Conservation (phyloP, 169 alveolate genomes). For the Miamiensis avidus region DNA sequence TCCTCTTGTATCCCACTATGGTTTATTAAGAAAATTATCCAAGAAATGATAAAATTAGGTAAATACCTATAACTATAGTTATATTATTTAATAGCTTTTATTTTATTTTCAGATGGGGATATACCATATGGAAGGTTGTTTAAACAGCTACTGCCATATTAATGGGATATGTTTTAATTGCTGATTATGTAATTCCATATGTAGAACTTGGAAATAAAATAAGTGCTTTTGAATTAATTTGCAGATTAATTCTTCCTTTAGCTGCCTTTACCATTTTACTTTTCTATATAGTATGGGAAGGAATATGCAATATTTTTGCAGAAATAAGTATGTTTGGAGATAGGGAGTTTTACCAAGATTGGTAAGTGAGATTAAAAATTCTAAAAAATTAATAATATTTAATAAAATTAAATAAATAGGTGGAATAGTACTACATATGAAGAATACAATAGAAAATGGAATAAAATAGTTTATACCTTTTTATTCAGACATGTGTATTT, state of each 20-base stretch:
- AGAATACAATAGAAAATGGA: conserved; percentile 61
- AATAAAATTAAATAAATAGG: neutral
- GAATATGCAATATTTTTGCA: conserved; percentile 45
- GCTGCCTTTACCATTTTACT: conserved; percentile 16
- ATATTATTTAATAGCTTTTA: too few species aligned
- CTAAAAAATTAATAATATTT: too few species aligned
- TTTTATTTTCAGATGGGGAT: too few species aligned
- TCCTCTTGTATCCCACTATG: conserved; percentile 27
- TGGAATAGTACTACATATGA: conserved; percentile 57
- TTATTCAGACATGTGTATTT: conserved; percentile 51
- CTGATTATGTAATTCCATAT: conserved; percentile 31
- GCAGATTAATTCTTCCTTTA: conserved; percentile 32
- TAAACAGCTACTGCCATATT: conserved; percentile 11
- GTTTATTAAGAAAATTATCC: conserved; percentile 38
- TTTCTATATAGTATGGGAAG: conserved; percentile 44
- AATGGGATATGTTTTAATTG: conserved; percentile 21
- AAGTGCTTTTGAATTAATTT: conserved; percentile 14
- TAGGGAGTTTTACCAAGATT: conserved; percentile 51
- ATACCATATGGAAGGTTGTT: conserved; percentile 12
- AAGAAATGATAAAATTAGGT: conserved; percentile 22
- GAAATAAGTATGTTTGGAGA: conserved; percentile 55
- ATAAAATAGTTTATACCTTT: conserved; percentile 50
- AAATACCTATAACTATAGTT: too few species aligned
- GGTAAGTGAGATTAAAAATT: conserved; percentile 2
- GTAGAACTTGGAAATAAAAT: neutral